These are phyloP conservation scores for Firmiana major DNA, from an alignment of 345 rosid genomes.

Conservation along the genomic window DNA sequence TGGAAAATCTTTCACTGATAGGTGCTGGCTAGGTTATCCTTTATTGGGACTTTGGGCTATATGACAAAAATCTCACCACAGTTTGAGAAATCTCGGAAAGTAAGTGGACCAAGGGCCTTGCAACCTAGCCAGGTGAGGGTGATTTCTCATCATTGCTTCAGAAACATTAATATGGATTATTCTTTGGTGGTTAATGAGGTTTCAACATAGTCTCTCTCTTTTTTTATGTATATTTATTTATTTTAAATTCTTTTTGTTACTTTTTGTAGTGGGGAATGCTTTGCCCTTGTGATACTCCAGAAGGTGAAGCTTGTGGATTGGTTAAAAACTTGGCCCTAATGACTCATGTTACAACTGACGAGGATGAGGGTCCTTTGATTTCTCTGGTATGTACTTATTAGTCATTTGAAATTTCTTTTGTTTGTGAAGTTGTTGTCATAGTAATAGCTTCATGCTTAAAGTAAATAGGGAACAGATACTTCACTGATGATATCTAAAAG, in stretches of 20 bases:
- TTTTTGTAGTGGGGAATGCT: conserved; percentile 92
- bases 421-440: conserved; percentile 9
- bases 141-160: conserved; percentile 2
- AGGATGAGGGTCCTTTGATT: conserved; percentile 82
- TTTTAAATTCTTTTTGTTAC: background rate
- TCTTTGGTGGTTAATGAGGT: background rate
- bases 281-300: conserved; percentile 98
- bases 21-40: conserved; percentile 85
- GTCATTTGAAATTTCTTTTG: conserved; percentile 10
- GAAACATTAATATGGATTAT: background rate
- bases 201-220: conserved; percentile 2
- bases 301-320: conserved; percentile 95
- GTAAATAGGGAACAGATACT: background rate
- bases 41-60: conserved; percentile 71
- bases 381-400: conserved; percentile 46
- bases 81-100: conserved; percentile 97
- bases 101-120: conserved; percentile 97
- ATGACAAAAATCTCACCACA: conserved; percentile 81
- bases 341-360: conserved; percentile 98
- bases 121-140: conserved; percentile 90
- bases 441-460: background rate
- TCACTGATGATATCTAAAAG: background rate
- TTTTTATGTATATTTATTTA: background rate
- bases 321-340: conserved; percentile 96
- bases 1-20: conserved; percentile 24